Evolutionary conservation across 2,329 filamentous ascomycete genomes (phyloP).

Genomic region (Alternaria ethzedia): DNA sequence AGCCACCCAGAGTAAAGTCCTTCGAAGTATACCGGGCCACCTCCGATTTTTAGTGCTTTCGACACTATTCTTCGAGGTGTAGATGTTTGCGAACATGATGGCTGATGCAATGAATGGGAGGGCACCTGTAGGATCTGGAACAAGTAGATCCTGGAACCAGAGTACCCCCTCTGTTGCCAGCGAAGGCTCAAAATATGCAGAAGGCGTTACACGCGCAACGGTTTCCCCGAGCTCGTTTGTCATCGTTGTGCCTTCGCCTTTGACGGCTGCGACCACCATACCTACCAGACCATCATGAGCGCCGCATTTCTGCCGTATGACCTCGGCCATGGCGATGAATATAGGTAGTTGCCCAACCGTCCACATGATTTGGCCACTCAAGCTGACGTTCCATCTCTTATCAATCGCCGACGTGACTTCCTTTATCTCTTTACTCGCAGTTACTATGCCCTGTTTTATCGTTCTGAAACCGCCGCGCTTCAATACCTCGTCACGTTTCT

Average conservation of each 20-base stretch:
- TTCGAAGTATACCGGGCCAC: slow-evolving; percentile 28
- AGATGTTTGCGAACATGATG: slow-evolving; percentile 58
- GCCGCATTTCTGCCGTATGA: slow-evolving; percentile 44
- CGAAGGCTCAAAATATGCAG: slow-evolving; percentile 54
- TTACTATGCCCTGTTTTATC: slow-evolving; percentile 19
- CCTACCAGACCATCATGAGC: slow-evolving; percentile 39
- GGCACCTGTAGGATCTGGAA: slow-evolving; percentile 58
- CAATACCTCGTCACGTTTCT: slow-evolving; percentile 30
- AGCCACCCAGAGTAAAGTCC: slow-evolving; percentile 35
- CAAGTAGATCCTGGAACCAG: slow-evolving; percentile 66
- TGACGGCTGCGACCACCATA: slow-evolving; percentile 22
- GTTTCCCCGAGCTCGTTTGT: slow-evolving; percentile 10
- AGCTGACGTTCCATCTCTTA: slow-evolving; percentile 37
- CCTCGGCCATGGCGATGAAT: slow-evolving; percentile 47
- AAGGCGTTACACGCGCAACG: slow-evolving; percentile 9
- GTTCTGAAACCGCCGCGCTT: slow-evolving; percentile 27
- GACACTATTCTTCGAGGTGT: slow-evolving; percentile 29
- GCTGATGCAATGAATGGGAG: slow-evolving; percentile 58
- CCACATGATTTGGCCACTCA: slow-evolving; percentile 35
- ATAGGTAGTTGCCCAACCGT: slow-evolving; percentile 44
- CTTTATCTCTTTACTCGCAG: slow-evolving; percentile 23
- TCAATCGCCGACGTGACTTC: slow-evolving; percentile 33
- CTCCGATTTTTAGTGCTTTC: slow-evolving; percentile 12
- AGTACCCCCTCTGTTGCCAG: slow-evolving; percentile 64
- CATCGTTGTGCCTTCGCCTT: slow-evolving; percentile 4